phyloP scores from a whole-genome alignment of 2,329 filamentous ascomycete genomes.

The Blumeria hordei region DNA sequence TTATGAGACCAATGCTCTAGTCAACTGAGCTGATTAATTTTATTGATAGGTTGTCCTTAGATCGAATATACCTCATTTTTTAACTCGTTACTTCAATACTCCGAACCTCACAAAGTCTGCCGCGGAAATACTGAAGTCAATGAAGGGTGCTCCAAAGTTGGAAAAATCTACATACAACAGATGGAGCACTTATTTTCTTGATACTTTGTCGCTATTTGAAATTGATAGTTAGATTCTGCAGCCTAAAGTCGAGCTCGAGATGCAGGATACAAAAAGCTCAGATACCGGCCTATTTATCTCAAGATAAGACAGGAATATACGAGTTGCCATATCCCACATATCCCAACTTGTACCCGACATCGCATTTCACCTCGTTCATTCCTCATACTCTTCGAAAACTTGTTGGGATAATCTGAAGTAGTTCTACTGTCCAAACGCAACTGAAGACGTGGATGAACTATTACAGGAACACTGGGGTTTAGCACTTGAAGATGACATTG shows the following conservation, averaged over 20 bases:
- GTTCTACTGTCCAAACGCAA: not conserved
- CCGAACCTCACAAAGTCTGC: not conserved
- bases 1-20: no score
- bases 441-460: not conserved
- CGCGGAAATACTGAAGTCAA: not conserved
- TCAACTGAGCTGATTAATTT: no score
- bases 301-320: not conserved
- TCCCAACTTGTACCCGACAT: not conserved
- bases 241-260: not conserved
- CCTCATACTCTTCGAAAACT: not conserved
- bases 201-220: slow-evolving; percentile 1
- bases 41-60: no score
- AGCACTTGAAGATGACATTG: not conserved
- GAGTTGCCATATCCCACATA: not conserved
- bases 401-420: not conserved
- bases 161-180: not conserved
- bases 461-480: not conserved
- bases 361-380: not conserved
- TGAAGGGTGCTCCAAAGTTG: not conserved
- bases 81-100: no score
- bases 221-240: not conserved
- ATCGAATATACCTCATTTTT: no score
- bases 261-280: not conserved
- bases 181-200: not conserved
- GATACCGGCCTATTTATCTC: not conserved